Evolutionary conservation across 176 grass and related monocot genomes (phyloP).

Genomic region (Eleusine coracana): DNA sequence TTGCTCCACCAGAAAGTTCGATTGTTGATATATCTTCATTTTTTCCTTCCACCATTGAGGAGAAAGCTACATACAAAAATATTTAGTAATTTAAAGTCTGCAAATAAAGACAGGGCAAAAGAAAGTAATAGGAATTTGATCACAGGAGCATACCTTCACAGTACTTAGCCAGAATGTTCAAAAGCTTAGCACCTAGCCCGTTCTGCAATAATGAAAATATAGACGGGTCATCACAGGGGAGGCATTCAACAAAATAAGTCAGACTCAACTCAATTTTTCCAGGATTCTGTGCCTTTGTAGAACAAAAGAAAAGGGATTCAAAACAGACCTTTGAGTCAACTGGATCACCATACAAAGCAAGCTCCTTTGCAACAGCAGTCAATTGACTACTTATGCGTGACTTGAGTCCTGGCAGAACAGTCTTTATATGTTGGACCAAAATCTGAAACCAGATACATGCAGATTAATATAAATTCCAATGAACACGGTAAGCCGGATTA

Average conservation of each 20-base stretch:
- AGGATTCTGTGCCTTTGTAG: neutral
- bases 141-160: conserved; percentile 65
- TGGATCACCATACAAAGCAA: conserved; percentile 87
- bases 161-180: conserved; percentile 98
- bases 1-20: conserved; percentile 96
- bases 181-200: conserved; percentile 83
- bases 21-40: conserved; percentile 86
- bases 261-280: neutral
- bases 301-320: conserved; percentile 33
- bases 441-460: conserved; percentile 66
- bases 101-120: conserved; percentile 25
- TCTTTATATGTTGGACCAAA: conserved; percentile 92
- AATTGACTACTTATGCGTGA: conserved; percentile 88
- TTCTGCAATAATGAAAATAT: conserved; percentile 51
- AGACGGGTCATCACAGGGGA: conserved; percentile 31
- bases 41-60: conserved; percentile 95
- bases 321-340: conserved; percentile 83
- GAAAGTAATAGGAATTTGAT: conserved; percentile 15
- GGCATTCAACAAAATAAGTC: conserved; percentile 29
- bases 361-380: conserved; percentile 84
- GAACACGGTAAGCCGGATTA: neutral
- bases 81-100: conserved; percentile 9
- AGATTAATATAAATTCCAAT: conserved; percentile 23
- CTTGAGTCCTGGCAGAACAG: conserved; percentile 87
- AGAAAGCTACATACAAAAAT: conserved; percentile 72